These are phyloP conservation scores for Calonectria leucothoes DNA, from an alignment of 2,329 filamentous ascomycete genomes.

Conservation along the genomic window DNA sequence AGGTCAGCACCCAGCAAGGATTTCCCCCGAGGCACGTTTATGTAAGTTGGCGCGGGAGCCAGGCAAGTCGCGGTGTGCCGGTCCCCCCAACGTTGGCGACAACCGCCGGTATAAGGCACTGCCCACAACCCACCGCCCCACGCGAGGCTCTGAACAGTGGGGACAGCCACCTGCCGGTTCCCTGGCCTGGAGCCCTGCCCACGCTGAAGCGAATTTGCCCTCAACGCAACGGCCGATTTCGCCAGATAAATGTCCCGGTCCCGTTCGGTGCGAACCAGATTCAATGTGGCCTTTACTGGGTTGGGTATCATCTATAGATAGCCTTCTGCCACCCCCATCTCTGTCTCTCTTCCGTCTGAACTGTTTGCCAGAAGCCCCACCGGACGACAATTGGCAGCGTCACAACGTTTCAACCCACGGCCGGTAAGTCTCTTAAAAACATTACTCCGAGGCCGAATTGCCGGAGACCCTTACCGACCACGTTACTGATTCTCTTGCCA, in stretches of 20 bases:
- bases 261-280: slow-evolving; percentile 13
- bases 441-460: slow-evolving; percentile 24
- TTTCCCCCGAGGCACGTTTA: neutral
- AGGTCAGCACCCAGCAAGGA: neutral
- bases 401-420: slow-evolving; percentile 1
- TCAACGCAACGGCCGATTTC: slow-evolving; percentile 20
- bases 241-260: slow-evolving; percentile 20
- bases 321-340: neutral
- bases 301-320: slow-evolving; percentile 1
- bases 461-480: slow-evolving; percentile 19
- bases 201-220: slow-evolving; percentile 2
- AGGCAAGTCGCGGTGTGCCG: neutral
- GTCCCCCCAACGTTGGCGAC: neutral
- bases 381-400: neutral
- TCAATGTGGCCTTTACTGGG: neutral
- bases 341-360: neutral
- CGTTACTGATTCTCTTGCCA: slow-evolving; percentile 16
- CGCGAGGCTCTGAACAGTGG: slow-evolving; percentile 14
- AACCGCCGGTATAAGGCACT: neutral
- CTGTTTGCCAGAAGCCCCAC: neutral
- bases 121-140: neutral
- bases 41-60: neutral
- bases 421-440: slow-evolving; percentile 23
- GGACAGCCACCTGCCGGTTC: slow-evolving; percentile 13
- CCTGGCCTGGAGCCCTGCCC: neutral